A percentile compares a stretch with the other conserved stretches of the same genome.
Conservation (phyloP, 2,329 filamentous ascomycete species). For the Talaromyces sp. region DNA sequence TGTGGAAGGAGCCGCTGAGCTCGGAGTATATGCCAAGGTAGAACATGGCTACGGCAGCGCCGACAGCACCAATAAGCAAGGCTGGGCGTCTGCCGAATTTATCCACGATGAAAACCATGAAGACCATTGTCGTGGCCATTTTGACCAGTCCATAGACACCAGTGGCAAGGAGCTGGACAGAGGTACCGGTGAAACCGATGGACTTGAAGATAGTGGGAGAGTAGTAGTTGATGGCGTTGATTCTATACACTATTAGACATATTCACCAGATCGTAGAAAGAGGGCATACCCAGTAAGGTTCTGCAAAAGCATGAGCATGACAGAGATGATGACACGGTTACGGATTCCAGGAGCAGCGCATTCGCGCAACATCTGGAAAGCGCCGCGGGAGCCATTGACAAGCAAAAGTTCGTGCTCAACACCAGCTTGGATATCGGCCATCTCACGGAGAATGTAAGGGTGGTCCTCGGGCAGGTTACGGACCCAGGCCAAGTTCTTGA, state of each 20-base stretch:
- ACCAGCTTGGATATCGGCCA: conserved; percentile 32
- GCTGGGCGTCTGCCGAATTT: conserved; percentile 46
- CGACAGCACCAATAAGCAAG: conserved; percentile 38
- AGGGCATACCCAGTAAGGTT: neutral
- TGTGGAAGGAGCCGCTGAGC: conserved; percentile 11
- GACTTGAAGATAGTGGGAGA: conserved; percentile 58
- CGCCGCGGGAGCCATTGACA: neutral
- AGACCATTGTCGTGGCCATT: conserved; percentile 47
- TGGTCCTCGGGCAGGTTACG: conserved; percentile 52
- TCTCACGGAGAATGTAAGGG: conserved; percentile 51
- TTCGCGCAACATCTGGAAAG: neutral
- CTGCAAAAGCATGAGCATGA: conserved; percentile 8
- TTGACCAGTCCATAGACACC: conserved; percentile 51
- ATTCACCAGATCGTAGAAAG: neutral
- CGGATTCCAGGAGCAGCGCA: conserved; percentile 2
- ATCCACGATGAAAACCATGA: conserved; percentile 39
- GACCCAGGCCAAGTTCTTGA: conserved; percentile 51
- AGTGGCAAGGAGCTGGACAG: conserved; percentile 48
- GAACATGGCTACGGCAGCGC: conserved; percentile 27
- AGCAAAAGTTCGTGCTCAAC: neutral
- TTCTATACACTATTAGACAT: conserved; percentile 33
- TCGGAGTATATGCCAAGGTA: conserved; percentile 28
- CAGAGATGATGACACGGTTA: neutral
- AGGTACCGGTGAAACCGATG: conserved; percentile 33
- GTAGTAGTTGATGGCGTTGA: conserved; percentile 60